Evolutionary conservation across 2,329 filamentous ascomycete species (phyloP).

Genomic region (Pyrenophora seminiperda): DNA sequence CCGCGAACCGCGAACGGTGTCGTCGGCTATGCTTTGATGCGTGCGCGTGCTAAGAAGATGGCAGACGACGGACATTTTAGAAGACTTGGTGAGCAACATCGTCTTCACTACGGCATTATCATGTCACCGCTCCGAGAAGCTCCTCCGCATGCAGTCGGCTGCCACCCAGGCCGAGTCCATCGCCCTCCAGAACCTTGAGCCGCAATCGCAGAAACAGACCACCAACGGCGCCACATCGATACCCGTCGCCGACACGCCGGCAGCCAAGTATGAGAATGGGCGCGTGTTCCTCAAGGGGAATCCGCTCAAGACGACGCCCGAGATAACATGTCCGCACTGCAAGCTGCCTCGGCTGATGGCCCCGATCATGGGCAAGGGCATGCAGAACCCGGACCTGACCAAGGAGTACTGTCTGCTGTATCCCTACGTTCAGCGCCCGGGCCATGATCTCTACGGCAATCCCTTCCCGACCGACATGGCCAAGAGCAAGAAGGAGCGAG

Average conservation of each 20-base stretch:
- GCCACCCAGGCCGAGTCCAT: constrained; percentile 53
- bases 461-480: constrained; percentile 77
- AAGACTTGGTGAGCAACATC: constrained; percentile 77
- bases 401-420: constrained; percentile 77
- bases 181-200: constrained; percentile 45
- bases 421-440: constrained; percentile 75
- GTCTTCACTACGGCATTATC: constrained; percentile 75
- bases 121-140: constrained; percentile 79
- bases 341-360: constrained; percentile 74
- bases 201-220: constrained; percentile 39
- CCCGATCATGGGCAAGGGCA: constrained; percentile 72
- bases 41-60: constrained; percentile 33
- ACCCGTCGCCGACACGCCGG: constrained; percentile 64
- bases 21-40: constrained; percentile 11
- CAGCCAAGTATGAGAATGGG: constrained; percentile 71
- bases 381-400: constrained; percentile 64
- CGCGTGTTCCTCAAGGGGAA: constrained; percentile 72
- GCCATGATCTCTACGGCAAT: constrained; percentile 82
- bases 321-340: constrained; percentile 76
- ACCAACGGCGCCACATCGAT: constrained; percentile 54
- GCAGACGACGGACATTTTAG: constrained; percentile 61
- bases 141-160: constrained; percentile 68
- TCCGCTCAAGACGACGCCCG: constrained; percentile 70
- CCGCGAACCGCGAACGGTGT: constrained; percentile 8
- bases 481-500: constrained; percentile 76